These are phyloP conservation scores for Bacterosira constricta DNA, from an alignment of 108 stramenopile species.

Conservation along the genomic window DNA sequence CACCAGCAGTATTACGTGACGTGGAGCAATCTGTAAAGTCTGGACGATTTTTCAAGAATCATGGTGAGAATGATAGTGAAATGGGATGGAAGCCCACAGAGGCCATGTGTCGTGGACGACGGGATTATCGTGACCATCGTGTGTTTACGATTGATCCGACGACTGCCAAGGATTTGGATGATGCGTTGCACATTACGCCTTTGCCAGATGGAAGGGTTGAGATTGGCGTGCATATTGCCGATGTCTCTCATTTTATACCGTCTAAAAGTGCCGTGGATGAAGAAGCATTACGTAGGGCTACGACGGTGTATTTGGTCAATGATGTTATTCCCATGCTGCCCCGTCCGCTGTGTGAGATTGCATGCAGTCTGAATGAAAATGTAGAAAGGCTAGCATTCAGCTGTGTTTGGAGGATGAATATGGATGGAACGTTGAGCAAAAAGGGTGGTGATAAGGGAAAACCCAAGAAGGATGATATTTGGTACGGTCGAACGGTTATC, in stretches of 20 bases:
- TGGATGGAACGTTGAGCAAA: conserved; percentile 83
- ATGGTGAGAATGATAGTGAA: conserved; percentile 32
- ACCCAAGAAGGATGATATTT: conserved; percentile 53
- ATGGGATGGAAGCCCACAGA: conserved; percentile 87
- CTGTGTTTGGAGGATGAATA: conserved; percentile 94
- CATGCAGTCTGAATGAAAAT: conserved; percentile 95
- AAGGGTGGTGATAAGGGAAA: conserved; percentile 43
- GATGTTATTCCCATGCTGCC: conserved; percentile 93
- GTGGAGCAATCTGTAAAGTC: conserved; percentile 70
- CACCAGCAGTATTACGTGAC: conserved; percentile 67
- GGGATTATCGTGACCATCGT: conserved; percentile 79
- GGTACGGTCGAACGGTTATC: conserved; percentile 95
- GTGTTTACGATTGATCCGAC: conserved; percentile 97
- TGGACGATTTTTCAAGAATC: conserved; percentile 49
- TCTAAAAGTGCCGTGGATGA: conserved; percentile 81
- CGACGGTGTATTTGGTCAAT: conserved; percentile 96
- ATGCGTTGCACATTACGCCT: conserved; percentile 87
- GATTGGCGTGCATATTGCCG: conserved; percentile 98
- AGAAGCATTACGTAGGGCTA: conserved; percentile 91
- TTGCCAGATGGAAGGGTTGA: conserved; percentile 81
- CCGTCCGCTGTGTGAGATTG: conserved; percentile 88
- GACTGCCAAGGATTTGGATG: conserved; percentile 95
- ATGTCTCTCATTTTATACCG: conserved; percentile 92
- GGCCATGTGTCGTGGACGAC: conserved; percentile 66
- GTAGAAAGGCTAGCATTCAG: conserved; percentile 95